Evolutionary conservation across 352 stramenopile genomes (phyloP), one percentile per base, ranked within the genome.

Genomic region (Peronospora belbahrii): DNA sequence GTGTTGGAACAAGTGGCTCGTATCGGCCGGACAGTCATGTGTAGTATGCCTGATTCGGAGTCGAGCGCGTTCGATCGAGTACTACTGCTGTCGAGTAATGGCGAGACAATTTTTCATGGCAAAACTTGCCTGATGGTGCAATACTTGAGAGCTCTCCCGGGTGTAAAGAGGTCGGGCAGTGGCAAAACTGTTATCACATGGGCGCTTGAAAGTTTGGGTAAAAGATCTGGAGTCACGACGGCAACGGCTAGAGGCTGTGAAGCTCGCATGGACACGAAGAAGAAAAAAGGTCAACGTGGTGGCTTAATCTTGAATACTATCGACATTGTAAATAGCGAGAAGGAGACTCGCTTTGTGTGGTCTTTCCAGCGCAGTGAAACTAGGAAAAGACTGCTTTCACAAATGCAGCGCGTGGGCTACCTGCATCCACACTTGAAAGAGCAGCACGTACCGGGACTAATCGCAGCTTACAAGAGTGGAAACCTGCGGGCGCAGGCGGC

Each of bases 1-100:
- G 46, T 52, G 38, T 31, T 67, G 14, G 40, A 53, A 23, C 48
- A 38, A 33, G 47, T 67, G 30, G 58, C 52, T 4, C 22, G 38
- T 15, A 67, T 48, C 2, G 48, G 53, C 2, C 53, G 48, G n/a
- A 57, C 48, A n/a, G 27, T 67, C n/a, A 30, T 67, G 22, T 67
- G 48, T 27, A 49, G 14, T 40, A 43, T 67, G 14, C 25, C 31
- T 14, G 48, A 60, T 25, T 39, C 45, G 4, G 48, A 53, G 6
- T 24, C 58, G 22, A 22, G 48, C 10, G 22, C 37, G 9, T 68
- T 68, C 24, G 30, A 49, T 36, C 59, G 59, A 13, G 24, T 60
- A 7, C 17, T 64, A 17, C 32, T 60, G 15, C 48, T 67, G n/a
- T 60, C 54, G 13, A 57, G 31, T 15, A 50, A 31, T 36, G 53